Evolutionary conservation across 78 protist genomes (phyloP), one percentile per base, ranked within the genome.

Genomic region (Anaeramoeba ignava): DNA sequence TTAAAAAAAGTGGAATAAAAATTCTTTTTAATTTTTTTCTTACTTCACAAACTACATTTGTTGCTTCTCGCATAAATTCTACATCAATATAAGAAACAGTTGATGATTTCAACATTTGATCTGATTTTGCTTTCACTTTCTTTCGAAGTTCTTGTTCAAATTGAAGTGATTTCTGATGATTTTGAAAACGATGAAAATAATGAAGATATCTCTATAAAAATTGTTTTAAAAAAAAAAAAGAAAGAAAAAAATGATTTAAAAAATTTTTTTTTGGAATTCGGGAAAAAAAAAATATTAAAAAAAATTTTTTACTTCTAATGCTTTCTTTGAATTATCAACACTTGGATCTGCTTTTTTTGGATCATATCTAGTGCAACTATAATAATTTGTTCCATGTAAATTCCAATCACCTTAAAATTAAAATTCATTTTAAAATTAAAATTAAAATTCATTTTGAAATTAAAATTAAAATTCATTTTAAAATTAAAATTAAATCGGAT

Each of bases 331-430:
- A n/a, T n/a, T n/a, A n/a, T n/a, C n/a, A n/a, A n/a, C n/a, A n/a
- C n/a, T n/a, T n/a, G n/a, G n/a, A 3, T 91, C 93, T 36, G 88
- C 88, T n/a, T 90, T 90, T 0, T 91, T 91, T 40, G 84, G 82
- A 78, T 91, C 93, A 68, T 91, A 91, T 80, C 87, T 86, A 83
- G 88, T 91, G 81, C 93, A 91, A 36, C 82, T 87, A 87, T 91
- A 91, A 73, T 91, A 91, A 68, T 83, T 80, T 17, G 91, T 80
- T 40, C 93, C 93, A 81, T 91, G 93, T 80, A 89, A 90, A 3
- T 8, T 82, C 93, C 93, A 91, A 54, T 54, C 73, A 17, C n/a
- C n/a, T n/a, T n/a, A n/a, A n/a, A n/a, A n/a, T n/a, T n/a, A n/a
- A n/a, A n/a, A n/a, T n/a, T n/a, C n/a, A n/a, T n/a, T n/a, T n/a